Conservation (phyloP, 345 rosid genomes). For the Carallia pectinifolia region DNA sequence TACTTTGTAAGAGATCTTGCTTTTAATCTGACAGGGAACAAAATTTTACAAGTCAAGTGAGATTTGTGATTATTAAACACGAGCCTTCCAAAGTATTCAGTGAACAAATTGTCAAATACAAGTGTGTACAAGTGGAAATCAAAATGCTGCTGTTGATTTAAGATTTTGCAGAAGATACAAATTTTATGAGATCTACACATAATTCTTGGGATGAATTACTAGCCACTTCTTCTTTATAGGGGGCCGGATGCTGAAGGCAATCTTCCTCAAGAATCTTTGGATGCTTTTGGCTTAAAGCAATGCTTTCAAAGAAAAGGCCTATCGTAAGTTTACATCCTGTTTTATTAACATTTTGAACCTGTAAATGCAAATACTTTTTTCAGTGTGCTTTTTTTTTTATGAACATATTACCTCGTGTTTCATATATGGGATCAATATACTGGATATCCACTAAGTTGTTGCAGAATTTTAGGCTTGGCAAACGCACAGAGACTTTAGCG, state of each 20-base stretch:
- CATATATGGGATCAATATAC: no score
- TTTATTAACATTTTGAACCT: conserved; percentile 2
- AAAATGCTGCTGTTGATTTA: no score
- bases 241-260: conserved; percentile 79
- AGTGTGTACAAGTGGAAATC: neutral
- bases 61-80: neutral
- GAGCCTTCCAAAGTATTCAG: neutral
- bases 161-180: no score
- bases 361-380: neutral
- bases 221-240: conserved; percentile 32
- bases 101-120: neutral
- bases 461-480: no score
- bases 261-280: conserved; percentile 73
- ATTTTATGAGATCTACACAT: neutral
- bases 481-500: neutral
- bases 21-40: neutral
- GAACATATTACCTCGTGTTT: no score
- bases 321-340: conserved; percentile 53
- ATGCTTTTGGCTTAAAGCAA: conserved; percentile 69
- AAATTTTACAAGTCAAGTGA: neutral
- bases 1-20: conserved; percentile 48
- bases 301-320: conserved; percentile 83
- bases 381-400: neutral
- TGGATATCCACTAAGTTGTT: no score
- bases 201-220: neutral